These are phyloP conservation scores for Cercospora sojina DNA, from an alignment of 2,329 filamentous ascomycete species.

Conservation along the genomic window DNA sequence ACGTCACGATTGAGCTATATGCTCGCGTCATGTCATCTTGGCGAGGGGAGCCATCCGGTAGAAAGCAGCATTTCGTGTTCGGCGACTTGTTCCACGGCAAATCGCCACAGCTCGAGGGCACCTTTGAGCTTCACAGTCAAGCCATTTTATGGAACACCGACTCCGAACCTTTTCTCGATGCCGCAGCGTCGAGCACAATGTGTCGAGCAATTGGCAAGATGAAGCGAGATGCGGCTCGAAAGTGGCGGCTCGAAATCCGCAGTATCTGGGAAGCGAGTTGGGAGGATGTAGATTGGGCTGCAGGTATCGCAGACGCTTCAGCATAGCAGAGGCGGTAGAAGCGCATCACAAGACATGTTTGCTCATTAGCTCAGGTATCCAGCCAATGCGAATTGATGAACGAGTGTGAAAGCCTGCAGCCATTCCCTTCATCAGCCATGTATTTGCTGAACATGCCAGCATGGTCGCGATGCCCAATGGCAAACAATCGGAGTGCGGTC, in stretches of 20 bases:
- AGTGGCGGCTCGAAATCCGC: slow-evolving; percentile 48
- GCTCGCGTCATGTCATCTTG: slow-evolving; percentile 59
- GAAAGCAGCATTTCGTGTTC: slow-evolving; percentile 64
- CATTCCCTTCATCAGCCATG: background rate
- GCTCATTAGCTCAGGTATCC: background rate
- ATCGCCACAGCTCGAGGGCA: slow-evolving; percentile 54
- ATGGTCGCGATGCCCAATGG: background rate
- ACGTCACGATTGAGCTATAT: slow-evolving; percentile 60
- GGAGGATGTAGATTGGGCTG: slow-evolving; percentile 56
- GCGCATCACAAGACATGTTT: background rate
- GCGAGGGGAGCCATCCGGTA: slow-evolving; percentile 46
- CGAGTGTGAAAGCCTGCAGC: background rate
- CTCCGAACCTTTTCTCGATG: slow-evolving; percentile 45
- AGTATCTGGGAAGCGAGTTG: slow-evolving; percentile 55
- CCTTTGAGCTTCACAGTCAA: slow-evolving; percentile 50
- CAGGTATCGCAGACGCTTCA: slow-evolving; percentile 41
- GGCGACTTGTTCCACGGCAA: slow-evolving; percentile 61
- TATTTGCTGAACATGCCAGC: too few species aligned
- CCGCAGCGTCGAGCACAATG: slow-evolving; percentile 37
- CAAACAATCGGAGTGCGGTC: background rate
- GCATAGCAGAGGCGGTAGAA: background rate
- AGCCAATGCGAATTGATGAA: background rate
- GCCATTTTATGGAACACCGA: slow-evolving; percentile 46
- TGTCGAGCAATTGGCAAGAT: slow-evolving; percentile 53
- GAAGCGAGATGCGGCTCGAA: slow-evolving; percentile 43